Percentiles rank a stretch among this genome's conserved stretches.
Evolutionary conservation across 805 yeast genomes (phyloP).

Genomic region (Lipomyces mesembrius): DNA sequence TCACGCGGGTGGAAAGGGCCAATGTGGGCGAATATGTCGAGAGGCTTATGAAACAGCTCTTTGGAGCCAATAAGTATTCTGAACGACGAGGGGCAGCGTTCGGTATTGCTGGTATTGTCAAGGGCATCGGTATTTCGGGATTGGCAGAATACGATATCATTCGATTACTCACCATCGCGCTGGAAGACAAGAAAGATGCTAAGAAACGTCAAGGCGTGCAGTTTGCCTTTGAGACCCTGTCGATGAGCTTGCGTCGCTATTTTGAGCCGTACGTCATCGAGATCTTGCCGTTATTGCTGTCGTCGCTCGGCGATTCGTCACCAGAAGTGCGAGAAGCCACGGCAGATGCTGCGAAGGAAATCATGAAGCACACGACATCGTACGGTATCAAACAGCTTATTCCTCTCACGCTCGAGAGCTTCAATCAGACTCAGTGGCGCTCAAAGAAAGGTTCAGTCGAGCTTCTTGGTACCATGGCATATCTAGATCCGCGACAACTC

Average conservation of each 20-base stretch:
- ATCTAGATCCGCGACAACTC: conserved; percentile 90
- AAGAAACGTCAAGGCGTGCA: conserved; percentile 85
- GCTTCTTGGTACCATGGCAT: conserved; percentile 96
- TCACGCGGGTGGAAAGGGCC: conserved; percentile 52
- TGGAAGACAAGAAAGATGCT: conserved; percentile 81
- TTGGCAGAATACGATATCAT: conserved; percentile 77
- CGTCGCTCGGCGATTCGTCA: conserved; percentile 80
- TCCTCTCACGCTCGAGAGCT: conserved; percentile 83
- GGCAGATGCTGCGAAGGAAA: conserved; percentile 78
- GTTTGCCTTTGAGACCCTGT: conserved; percentile 80
- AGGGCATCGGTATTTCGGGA: conserved; percentile 84
- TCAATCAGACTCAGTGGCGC: conserved; percentile 93
- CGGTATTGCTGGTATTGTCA: conserved; percentile 91
- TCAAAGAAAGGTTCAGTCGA: conserved; percentile 97
- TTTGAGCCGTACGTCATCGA: conserved; percentile 96
- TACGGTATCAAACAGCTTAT: conserved; percentile 89
- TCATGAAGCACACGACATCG: conserved; percentile 90
- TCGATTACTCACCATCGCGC: conserved; percentile 74
- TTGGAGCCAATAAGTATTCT: conserved; percentile 54
- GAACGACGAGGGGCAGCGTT: conserved; percentile 93
- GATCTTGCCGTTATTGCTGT: conserved; percentile 77
- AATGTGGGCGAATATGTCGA: conserved; percentile 60
- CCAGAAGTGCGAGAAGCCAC: conserved; percentile 91
- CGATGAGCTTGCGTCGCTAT: conserved; percentile 70
- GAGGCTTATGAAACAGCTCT: conserved; percentile 61